Conservation (phyloP, 257 asterid species). For the Nicotiana noctiflora region DNA sequence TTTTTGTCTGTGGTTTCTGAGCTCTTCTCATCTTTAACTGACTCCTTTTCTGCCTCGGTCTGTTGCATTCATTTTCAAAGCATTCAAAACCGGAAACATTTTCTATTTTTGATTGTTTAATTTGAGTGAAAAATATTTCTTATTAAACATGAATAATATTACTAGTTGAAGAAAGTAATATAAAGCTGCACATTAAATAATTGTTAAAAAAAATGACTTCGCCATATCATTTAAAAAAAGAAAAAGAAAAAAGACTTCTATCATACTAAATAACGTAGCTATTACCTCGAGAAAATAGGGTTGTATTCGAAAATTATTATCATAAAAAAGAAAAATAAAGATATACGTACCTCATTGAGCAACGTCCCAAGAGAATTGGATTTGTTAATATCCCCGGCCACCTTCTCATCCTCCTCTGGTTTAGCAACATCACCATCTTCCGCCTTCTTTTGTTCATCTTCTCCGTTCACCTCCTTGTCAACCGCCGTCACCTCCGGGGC, state of each 20-base stretch:
- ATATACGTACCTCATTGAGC: background rate
- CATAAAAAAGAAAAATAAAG: background rate
- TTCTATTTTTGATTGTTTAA: too few relatives aligned
- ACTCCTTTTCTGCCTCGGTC: conserved; percentile 12
- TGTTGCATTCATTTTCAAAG: conserved; percentile 6
- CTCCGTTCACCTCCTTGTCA: background rate
- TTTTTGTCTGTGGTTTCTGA: conserved; percentile 5
- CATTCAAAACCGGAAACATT: background rate
- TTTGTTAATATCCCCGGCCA: background rate
- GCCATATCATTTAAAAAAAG: too few relatives aligned
- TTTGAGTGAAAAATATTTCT: too few relatives aligned
- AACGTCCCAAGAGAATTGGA: background rate
- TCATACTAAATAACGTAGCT: too few relatives aligned
- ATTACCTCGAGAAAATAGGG: too few relatives aligned
- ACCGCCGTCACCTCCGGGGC: background rate
- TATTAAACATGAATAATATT: too few relatives aligned
- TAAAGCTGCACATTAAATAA: too few relatives aligned
- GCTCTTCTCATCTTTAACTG: conserved; percentile 17
- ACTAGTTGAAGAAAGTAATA: too few relatives aligned
- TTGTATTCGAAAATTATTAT: background rate
- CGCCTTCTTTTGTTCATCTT: conserved; percentile 10
- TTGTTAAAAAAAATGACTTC: too few relatives aligned
- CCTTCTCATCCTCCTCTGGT: conserved; percentile 9
- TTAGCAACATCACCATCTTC: conserved; percentile 14
- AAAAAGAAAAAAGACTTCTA: too few relatives aligned